Evolutionary conservation across 2,329 filamentous ascomycete species (phyloP).

Genomic region (Penicillium italicum): DNA sequence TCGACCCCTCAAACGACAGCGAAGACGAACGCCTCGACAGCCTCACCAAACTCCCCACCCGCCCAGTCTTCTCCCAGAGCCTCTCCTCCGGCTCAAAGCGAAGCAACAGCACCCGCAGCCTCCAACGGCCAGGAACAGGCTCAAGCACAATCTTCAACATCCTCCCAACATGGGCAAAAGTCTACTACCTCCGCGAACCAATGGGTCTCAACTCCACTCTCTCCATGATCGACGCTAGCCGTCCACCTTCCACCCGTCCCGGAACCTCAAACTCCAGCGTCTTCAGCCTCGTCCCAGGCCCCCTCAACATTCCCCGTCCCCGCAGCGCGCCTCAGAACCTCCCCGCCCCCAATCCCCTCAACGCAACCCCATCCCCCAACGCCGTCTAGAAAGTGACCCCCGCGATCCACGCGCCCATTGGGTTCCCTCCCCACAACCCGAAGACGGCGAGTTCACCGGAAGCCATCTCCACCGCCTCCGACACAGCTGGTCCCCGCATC

Average conservation of each 20-base stretch:
- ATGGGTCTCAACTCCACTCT: constrained; percentile 49
- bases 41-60: constrained; percentile 35
- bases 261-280: constrained; percentile 32
- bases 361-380: constrained; percentile 12
- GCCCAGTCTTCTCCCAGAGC: constrained; percentile 38
- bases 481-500: constrained; percentile 70
- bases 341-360: background rate
- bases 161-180: constrained; percentile 50
- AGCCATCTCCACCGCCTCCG: constrained; percentile 47
- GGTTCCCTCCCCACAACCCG: constrained; percentile 32
- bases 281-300: constrained; percentile 31
- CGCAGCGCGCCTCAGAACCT: constrained; percentile 17
- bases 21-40: constrained; percentile 37
- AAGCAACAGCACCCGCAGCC: constrained; percentile 37
- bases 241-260: constrained; percentile 26
- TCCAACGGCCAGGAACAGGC: constrained; percentile 41
- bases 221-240: constrained; percentile 28
- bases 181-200: constrained; percentile 69
- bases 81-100: constrained; percentile 42
- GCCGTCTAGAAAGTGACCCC: constrained; percentile 31
- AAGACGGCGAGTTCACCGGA: constrained; percentile 17
- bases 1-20: constrained; percentile 31
- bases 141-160: constrained; percentile 44
- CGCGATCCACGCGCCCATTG: constrained; percentile 45
- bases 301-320: constrained; percentile 26